Percentiles rank a stretch among this genome's conserved stretches.
phyloP scores from a whole-genome alignment of 1,284 basidiomycete species.

The Termitomyces sp. region DNA sequence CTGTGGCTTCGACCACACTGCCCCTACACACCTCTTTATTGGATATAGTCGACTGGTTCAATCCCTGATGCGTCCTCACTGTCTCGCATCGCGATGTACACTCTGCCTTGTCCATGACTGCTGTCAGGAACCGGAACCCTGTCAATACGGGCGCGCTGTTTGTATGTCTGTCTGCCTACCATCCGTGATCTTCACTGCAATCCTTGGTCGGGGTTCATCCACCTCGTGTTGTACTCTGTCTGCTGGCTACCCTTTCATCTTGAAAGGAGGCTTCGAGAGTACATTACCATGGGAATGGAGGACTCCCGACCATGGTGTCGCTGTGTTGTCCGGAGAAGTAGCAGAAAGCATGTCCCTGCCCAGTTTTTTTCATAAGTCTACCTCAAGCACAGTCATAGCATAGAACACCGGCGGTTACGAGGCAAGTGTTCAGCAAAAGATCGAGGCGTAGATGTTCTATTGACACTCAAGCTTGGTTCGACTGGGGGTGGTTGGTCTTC shows the following conservation, averaged over 20 bases:
- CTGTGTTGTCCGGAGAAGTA: not conserved
- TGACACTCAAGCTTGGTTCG: not conserved
- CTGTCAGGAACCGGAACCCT: too few species aligned
- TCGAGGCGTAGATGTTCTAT: too few species aligned
- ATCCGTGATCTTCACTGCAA: constrained; percentile 4
- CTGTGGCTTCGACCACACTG: not conserved
- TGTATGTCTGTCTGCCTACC: not conserved
- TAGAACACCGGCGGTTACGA: not conserved
- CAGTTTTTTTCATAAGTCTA: not conserved
- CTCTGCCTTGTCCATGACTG: not conserved
- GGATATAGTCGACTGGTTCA: not conserved
- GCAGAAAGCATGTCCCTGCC: not conserved
- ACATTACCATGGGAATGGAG: constrained; percentile 17
- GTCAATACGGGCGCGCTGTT: not conserved
- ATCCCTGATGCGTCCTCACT: too few species aligned
- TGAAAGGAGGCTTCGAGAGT: constrained; percentile 4
- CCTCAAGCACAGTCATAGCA: not conserved
- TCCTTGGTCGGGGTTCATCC: constrained; percentile 11
- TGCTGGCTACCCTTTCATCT: not conserved
- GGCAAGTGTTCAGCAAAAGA: not conserved
- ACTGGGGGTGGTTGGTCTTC: not conserved
- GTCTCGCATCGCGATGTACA: not conserved
- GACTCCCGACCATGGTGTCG: constrained; percentile 9
- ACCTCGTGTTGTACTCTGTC: constrained; percentile 13
- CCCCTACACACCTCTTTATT: not conserved